Conservation (phyloP, 140 eudicot species). For the Erigeron philadelphicus region DNA sequence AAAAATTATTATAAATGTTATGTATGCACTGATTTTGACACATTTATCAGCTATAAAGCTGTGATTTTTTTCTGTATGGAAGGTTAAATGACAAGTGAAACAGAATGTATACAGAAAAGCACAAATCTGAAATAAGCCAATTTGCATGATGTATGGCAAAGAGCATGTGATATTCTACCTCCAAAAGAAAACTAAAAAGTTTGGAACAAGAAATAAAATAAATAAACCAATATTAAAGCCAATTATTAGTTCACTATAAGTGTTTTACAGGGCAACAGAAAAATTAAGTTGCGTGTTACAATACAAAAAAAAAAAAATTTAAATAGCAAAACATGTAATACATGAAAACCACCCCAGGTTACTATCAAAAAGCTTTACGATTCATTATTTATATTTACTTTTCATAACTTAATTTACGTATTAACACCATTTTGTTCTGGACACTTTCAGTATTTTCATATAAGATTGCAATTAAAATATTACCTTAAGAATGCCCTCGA, state of each 20-base stretch:
- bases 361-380: background rate
- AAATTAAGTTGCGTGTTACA: background rate
- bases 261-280: background rate
- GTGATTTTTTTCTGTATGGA: background rate
- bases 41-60: background rate
- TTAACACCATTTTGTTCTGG: background rate
- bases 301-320: background rate
- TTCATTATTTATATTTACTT: background rate
- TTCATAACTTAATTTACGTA: background rate
- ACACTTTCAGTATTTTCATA: background rate
- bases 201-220: background rate
- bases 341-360: background rate
- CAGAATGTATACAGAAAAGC: background rate
- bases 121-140: background rate
- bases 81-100: background rate
- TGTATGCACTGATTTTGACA: background rate
- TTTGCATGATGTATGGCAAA: background rate
- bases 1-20: background rate
- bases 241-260: background rate
- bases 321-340: background rate
- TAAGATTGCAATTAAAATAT: background rate
- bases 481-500: slow-evolving; percentile 80
- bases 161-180: background rate
- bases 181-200: background rate
- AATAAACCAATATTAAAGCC: background rate